Base-by-base conservation (phyloP, 495 filamentous ascomycete species). In the Pseudomonodictys pantanalensis region DNA sequence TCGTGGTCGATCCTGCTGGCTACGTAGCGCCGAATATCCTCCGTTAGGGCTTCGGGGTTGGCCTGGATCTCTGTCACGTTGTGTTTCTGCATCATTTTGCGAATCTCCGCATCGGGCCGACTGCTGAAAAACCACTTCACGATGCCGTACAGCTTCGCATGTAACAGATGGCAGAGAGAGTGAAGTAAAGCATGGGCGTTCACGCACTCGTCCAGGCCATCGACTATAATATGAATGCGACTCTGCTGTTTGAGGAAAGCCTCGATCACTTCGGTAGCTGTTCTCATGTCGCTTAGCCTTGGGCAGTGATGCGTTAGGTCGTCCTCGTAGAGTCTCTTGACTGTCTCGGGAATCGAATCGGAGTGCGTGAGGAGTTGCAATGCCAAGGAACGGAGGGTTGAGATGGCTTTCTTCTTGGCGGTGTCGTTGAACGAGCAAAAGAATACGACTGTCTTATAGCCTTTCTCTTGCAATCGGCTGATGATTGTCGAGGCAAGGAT, bases 131-230 rank as follows among this genome's bases (percentile, higher is more conserved):
- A 66, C 70, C 70, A 75, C 56, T 72, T 75, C 11, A 65, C 60
- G 25, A 68, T 69, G 0, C 72, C 73, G 32, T 64, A 53, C 12
- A 29, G 52, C 47, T 69, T 48, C 20, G 45, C 42, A 30, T 62
- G 20, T 24, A 61, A 28, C n/a, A 69, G 45, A 30, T 50, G 39
- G 42, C 35, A 23, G 39, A 69, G 42, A 55, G 53, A 22, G 56
- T 11, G 5, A 18, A 66, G 32, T 10, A 50, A 50, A 18, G 45
- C 30, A 7, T 47, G 42, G 17, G 26, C 32, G 35, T 69, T 65
- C 20, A 45, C 46, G 47, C 67, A 69, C 47, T 75, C 70, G 52
- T 75, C 73, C 9, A 75, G 44, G 8, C 72, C 73, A 59, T 75
- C 51, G 8, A 54, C 23, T 2, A 74, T 60, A 26, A 75, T 61